These are phyloP conservation scores for Mycena amicta DNA, from an alignment of 768 basidiomycete genomes.

Conservation along the genomic window DNA sequence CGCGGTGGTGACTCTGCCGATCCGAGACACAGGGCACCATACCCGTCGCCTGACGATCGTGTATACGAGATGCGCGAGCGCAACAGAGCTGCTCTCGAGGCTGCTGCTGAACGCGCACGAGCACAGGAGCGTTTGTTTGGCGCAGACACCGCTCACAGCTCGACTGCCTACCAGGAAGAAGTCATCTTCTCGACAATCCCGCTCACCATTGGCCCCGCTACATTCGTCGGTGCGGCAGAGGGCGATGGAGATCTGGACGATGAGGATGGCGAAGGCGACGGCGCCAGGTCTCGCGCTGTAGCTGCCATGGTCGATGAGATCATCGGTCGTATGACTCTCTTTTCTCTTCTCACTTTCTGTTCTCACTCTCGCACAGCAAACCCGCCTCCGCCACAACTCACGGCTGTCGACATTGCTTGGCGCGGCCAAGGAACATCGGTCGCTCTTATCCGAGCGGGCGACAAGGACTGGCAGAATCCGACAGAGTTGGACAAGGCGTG, in stretches of 20 bases:
- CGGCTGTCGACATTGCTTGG: constrained; percentile 11
- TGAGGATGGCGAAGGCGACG: not conserved
- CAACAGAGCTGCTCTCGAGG: not conserved
- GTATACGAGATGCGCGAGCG: too few species aligned
- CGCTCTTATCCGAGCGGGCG: constrained; percentile 21
- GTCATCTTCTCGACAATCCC: constrained; percentile 18
- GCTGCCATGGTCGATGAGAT: constrained; percentile 22
- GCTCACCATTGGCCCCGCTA: constrained; percentile 18
- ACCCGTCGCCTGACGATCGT: too few species aligned
- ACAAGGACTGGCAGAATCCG: constrained; percentile 20
- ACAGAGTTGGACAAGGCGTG: constrained; percentile 10
- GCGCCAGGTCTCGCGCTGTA: not conserved
- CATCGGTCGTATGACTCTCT: constrained; percentile 9
- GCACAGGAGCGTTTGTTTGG: not conserved
- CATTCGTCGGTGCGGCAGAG: constrained; percentile 14
- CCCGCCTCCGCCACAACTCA: too few species aligned
- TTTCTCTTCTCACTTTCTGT: not conserved
- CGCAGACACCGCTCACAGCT: not conserved
- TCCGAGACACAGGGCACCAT: too few species aligned
- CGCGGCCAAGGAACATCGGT: constrained; percentile 13
- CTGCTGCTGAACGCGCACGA: not conserved
- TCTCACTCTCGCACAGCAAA: too few species aligned
- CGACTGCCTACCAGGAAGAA: not conserved
- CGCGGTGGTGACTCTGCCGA: too few species aligned
- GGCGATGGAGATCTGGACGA: constrained; percentile 8